These are phyloP conservation scores for Hamamelis virginiana DNA, from an alignment of 164 flowering plant species.

Conservation along the genomic window DNA sequence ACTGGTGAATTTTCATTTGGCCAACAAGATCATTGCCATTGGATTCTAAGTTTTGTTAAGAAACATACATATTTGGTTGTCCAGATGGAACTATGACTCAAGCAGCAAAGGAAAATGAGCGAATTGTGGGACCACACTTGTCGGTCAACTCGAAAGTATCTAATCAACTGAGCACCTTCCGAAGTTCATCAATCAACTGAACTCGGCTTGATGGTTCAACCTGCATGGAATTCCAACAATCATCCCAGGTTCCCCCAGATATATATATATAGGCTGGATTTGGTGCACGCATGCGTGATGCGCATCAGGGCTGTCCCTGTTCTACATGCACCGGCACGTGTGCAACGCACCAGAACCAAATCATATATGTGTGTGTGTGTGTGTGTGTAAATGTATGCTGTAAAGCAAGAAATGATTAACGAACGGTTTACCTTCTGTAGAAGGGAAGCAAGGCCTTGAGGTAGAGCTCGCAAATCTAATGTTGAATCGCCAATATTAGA, in stretches of 20 bases:
- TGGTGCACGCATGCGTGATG: too few relatives aligned
- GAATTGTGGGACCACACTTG: conserved; percentile 3
- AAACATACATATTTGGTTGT: background rate
- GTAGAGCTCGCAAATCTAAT: conserved; percentile 80
- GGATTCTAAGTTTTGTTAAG: background rate
- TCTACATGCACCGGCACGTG: too few relatives aligned
- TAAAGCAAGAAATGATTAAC: background rate
- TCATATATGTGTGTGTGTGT: too few relatives aligned
- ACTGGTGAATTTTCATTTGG: background rate
- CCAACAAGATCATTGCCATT: background rate
- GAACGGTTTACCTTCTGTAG: conserved; percentile 64
- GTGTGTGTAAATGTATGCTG: background rate
- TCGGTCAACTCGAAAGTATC: background rate
- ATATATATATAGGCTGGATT: background rate
- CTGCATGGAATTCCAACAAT: conserved; percentile 34
- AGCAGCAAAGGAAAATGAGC: background rate
- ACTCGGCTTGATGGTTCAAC: conserved; percentile 44
- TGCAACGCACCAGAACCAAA: too few relatives aligned
- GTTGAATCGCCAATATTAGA: conserved; percentile 61
- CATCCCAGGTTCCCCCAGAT: background rate
- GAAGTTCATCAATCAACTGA: conserved; percentile 37
- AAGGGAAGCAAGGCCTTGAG: conserved; percentile 80
- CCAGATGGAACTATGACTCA: background rate
- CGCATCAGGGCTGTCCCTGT: too few relatives aligned
- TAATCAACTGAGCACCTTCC: conserved; percentile 34